Evolutionary conservation across 1,284 basidiomycete genomes (phyloP), one percentile per base, ranked within the genome.

Genomic region (Irpex sp.): DNA sequence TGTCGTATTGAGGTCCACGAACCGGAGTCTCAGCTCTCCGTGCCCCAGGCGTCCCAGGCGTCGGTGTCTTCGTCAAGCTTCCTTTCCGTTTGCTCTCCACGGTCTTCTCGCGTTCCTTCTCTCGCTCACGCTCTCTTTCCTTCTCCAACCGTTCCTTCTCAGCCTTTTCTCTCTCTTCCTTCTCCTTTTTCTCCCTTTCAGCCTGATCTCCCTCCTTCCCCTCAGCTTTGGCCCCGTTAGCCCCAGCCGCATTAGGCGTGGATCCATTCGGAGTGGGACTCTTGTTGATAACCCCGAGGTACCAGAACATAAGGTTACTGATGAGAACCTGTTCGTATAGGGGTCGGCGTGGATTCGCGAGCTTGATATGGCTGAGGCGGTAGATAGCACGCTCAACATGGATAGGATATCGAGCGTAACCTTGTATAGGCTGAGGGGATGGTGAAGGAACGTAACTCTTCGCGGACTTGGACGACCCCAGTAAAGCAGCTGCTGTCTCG

Each of bases 241-340:
- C 48, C 17, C 57, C 31, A 56, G 63, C 19, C 49, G 19, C 63
- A 31, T 38, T 51, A 37, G 57, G 26, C 44, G 60, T 9, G 44
- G 58, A 5, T 15, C 49, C 26, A n/a, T 58, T 57, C 36, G 74
- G 70, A 37, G 67, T 67, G 72, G 87, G 88, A 36, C 87, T 82
- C 77, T 92, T 95, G 75, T 98, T 98, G 78, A 99, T 97, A 67
- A 99, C 87, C n/a, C 94, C 93, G 48, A 99, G 84, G 75, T 99
- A 99, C 97, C 97, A 99, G 82, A 99, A 99, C 96, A 98, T 99
- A 69, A 99, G 82, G 76, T 99, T 99, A 71, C 95, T 97, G 76
- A 99, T 99, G 65, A 99, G 80, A 58, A 99, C 97, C 76, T 99
- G 97, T 79, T 99, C 97, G 72, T 97, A 98, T 15, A 99, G 82